These are phyloP conservation scores for Zygotorulaspora sp. DNA, from an alignment of 805 yeast species.

Conservation along the genomic window DNA sequence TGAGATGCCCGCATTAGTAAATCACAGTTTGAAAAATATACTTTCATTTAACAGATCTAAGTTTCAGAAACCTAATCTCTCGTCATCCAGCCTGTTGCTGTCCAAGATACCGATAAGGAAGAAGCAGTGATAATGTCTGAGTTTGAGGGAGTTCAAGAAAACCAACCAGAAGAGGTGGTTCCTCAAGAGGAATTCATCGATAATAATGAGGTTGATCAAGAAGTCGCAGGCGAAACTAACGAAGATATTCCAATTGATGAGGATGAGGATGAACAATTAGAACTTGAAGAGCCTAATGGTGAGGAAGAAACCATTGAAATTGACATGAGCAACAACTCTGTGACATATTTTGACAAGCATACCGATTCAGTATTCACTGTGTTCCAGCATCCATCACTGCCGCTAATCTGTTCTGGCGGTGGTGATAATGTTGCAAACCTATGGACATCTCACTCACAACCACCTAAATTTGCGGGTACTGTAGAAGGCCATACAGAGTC, in stretches of 20 bases:
- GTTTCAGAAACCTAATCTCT: too few species aligned
- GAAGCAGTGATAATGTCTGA: constrained; percentile 13
- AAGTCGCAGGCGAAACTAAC: constrained; percentile 35
- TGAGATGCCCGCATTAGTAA: too few species aligned
- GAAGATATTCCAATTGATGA: constrained; percentile 32
- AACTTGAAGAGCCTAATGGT: constrained; percentile 19
- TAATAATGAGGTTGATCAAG: constrained; percentile 44
- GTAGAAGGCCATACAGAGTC: constrained; percentile 83
- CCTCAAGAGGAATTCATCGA: constrained; percentile 39
- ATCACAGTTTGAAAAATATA: too few species aligned
- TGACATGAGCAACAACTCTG: constrained; percentile 86
- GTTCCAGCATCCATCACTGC: constrained; percentile 79
- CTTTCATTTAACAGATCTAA: too few species aligned
- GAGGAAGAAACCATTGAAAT: constrained; percentile 59
- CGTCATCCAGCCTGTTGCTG: too few species aligned
- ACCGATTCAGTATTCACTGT: constrained; percentile 80
- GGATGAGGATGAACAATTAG: constrained; percentile 20
- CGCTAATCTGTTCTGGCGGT: constrained; percentile 88
- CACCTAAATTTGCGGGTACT: constrained; percentile 74
- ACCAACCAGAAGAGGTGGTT: constrained; percentile 12
- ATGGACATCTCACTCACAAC: constrained; percentile 89
- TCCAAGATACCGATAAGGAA: too few species aligned
- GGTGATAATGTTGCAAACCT: constrained; percentile 86
- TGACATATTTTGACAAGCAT: constrained; percentile 85
- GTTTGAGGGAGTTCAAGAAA: constrained; percentile 13